A percentile compares a stretch with the other conserved stretches of the same genome.
Evolutionary conservation across 805 yeast species (phyloP).

Genomic region (Ascoidea asiatica): DNA sequence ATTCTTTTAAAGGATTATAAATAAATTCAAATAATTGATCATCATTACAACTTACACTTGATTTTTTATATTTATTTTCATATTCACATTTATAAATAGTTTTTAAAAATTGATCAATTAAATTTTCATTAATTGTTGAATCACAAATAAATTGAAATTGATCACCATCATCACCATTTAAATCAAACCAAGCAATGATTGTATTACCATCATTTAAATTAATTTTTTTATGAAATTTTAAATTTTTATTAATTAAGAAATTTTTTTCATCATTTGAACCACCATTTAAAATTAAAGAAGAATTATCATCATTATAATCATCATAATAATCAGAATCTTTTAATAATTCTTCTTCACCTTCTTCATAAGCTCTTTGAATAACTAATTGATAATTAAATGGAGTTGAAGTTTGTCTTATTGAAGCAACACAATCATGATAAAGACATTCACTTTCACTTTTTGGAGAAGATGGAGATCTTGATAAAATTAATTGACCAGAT

Average conservation of each 20-base stretch:
- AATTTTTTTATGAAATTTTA: constrained; percentile 40
- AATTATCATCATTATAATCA: constrained; percentile 28
- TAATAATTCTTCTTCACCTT: constrained; percentile 41
- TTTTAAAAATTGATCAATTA: constrained; percentile 49
- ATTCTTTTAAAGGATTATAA: constrained; percentile 17
- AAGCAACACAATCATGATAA: constrained; percentile 66
- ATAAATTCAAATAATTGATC: constrained; percentile 47
- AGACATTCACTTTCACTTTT: constrained; percentile 78
- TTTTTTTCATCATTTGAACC: constrained; percentile 51
- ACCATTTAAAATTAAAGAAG: constrained; percentile 18
- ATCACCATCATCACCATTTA: constrained; percentile 80
- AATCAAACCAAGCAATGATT: constrained; percentile 68
- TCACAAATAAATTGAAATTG: constrained; percentile 68
- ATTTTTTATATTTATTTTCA: constrained; percentile 55
- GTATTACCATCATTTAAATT: constrained; percentile 34
- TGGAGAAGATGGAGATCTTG: constrained; percentile 68
- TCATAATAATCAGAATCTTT: constrained; percentile 32
- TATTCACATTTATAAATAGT: constrained; percentile 57
- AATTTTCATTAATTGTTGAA: constrained; percentile 32
- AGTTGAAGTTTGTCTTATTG: constrained; percentile 53
- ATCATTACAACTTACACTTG: constrained; percentile 30
- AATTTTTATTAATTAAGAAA: constrained; percentile 48
- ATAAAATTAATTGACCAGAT: constrained; percentile 63
- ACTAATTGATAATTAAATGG: constrained; percentile 59
- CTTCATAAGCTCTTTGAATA: constrained; percentile 54